Percentiles rank a stretch among this genome's conserved stretches.
These are phyloP conservation scores for Actinomortierella ambigua DNA, from an alignment of 371 early-diverging fungal genomes.

Conservation along the genomic window DNA sequence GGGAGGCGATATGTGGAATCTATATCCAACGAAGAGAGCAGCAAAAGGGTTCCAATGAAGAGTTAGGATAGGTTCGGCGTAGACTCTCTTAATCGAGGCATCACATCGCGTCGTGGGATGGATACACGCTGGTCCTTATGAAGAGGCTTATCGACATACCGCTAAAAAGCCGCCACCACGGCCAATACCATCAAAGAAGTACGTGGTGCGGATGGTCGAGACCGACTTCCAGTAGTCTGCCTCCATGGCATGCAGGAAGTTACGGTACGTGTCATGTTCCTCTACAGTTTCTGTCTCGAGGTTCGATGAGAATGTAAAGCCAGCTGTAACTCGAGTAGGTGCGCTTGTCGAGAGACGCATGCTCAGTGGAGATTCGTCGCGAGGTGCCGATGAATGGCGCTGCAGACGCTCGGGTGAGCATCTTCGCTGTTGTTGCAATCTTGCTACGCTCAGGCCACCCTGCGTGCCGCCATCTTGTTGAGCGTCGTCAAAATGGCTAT, in stretches of 20 bases:
- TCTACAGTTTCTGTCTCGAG: constrained; percentile 9
- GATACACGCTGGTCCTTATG: too few species aligned
- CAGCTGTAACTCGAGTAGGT: constrained; percentile 1
- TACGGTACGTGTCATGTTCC: constrained; percentile 17
- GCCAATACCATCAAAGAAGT: constrained; percentile 44
- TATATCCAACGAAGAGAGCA: not conserved
- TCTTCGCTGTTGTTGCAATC: too few species aligned
- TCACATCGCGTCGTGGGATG: too few species aligned
- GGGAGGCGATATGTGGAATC: constrained; percentile 44
- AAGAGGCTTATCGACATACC: constrained; percentile 23
- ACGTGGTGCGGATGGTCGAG: constrained; percentile 36
- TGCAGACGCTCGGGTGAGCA: too few species aligned
- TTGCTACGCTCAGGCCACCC: too few species aligned
- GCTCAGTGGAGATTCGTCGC: constrained; percentile 3
- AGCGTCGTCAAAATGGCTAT: constrained; percentile 6
- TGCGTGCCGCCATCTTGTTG: too few species aligned
- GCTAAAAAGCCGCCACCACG: constrained; percentile 44
- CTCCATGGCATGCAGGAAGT: constrained; percentile 24
- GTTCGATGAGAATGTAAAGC: constrained; percentile 24
- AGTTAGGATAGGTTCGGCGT: too few species aligned
- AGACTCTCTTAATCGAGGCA: too few species aligned
- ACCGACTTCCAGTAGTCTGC: constrained; percentile 39
- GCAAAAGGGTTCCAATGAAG: not conserved
- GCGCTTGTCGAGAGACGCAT: constrained; percentile 7
- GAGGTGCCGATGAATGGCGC: constrained; percentile 20